Percentiles rank a stretch among this genome's conserved stretches.
Conservation (phyloP, 2,329 filamentous ascomycete genomes). For the Clonostachys byssicola region DNA sequence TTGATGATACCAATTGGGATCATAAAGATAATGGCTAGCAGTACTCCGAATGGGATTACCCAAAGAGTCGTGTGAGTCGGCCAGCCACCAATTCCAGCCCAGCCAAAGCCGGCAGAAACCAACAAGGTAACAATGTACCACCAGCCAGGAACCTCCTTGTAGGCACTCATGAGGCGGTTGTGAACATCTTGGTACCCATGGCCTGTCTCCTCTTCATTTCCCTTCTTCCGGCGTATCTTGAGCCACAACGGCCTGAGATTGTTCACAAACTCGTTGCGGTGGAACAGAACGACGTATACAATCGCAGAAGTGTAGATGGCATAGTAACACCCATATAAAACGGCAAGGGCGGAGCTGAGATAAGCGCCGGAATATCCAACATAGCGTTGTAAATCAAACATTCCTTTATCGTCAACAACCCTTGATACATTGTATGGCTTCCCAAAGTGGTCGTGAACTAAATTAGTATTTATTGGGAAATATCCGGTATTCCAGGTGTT, state of each 20-base stretch:
- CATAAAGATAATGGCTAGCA: constrained; percentile 30
- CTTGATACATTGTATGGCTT: constrained; percentile 26
- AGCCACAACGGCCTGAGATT: constrained; percentile 15
- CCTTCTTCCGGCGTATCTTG: constrained; percentile 10
- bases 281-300: constrained; percentile 13
- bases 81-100: constrained; percentile 31
- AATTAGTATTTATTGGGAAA: constrained; percentile 38
- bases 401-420: constrained; percentile 28
- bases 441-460: constrained; percentile 35
- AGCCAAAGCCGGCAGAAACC: constrained; percentile 25
- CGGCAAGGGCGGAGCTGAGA: constrained; percentile 11
- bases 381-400: constrained; percentile 29
- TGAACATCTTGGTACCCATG: constrained; percentile 11
- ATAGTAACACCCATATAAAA: constrained; percentile 22
- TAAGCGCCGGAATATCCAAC: constrained; percentile 37
- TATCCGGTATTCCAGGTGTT: constrained; percentile 39
- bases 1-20: constrained; percentile 37
- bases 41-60: constrained; percentile 34
- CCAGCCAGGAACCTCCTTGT: constrained; percentile 30
- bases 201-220: constrained; percentile 1
- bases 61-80: constrained; percentile 32
- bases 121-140: constrained; percentile 30
- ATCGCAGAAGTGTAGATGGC: constrained; percentile 17
- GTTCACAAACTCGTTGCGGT: constrained; percentile 13
- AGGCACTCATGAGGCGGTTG: constrained; percentile 16